phyloP scores from a whole-genome alignment of 805 yeast species.

The Cyberlindnera nakhonratchasimensis region DNA sequence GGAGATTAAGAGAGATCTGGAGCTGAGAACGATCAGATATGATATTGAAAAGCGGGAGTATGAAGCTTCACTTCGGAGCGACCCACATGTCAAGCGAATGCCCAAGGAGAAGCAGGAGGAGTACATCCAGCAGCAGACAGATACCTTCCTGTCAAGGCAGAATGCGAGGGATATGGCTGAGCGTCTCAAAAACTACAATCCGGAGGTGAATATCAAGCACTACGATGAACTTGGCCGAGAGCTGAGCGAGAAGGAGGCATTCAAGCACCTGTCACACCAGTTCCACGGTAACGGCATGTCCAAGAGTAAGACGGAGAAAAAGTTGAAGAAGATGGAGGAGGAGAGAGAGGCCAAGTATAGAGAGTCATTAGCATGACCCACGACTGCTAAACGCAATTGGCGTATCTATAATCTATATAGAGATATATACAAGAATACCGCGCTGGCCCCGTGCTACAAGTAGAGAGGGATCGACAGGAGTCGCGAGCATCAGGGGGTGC shows the following conservation, averaged over 20 bases:
- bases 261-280: conserved; percentile 55
- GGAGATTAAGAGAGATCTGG: conserved; percentile 17
- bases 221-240: conserved; percentile 50
- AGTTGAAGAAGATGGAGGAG: conserved; percentile 20
- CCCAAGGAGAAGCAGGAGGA: conserved; percentile 41
- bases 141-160: conserved; percentile 2
- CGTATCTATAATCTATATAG: no score
- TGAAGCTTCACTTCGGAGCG: conserved; percentile 12
- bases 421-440: no score
- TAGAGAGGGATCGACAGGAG: no score
- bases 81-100: conserved; percentile 28
- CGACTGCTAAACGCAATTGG: no score
- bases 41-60: conserved; percentile 19
- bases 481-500: no score
- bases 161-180: conserved; percentile 10
- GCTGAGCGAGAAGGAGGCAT: conserved; percentile 52
- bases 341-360: conserved; percentile 13
- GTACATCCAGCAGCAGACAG: conserved; percentile 29
- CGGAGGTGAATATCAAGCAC: conserved; percentile 47
- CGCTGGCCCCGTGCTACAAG: no score
- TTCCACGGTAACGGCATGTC: conserved; percentile 48
- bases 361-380: conserved; percentile 5
- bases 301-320: conserved; percentile 24
- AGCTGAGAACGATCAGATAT: conserved; percentile 12
- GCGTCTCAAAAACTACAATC: conserved; percentile 35